Base-by-base conservation (phyloP, 1,284 basidiomycete species). In the Rhizoctonia solani region DNA sequence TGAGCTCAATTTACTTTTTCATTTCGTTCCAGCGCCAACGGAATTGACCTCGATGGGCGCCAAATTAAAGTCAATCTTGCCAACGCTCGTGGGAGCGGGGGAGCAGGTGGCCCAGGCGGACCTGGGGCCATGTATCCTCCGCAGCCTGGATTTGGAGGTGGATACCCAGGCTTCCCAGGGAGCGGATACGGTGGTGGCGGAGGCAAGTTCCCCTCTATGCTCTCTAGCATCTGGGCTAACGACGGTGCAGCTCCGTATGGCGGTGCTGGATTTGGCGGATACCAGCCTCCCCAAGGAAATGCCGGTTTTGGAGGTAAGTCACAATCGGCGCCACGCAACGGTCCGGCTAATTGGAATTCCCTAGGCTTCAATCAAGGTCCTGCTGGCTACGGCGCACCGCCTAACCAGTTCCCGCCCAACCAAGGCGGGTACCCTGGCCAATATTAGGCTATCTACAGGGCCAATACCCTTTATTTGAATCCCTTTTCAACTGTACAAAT, bases 21-120 rank as follows among this genome's bases (percentile, higher is more conserved):
- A 2, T 19, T 11, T 21, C 37, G 89, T n/a, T n/a, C n/a, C 39
- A 56, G 79, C 53, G 82, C 97, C 77, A 92, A 98, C 81, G 95
- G 98, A 76, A 86, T 90, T 74, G 93, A 96, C 75, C 87, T 98
- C 73, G 95, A 98, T 78, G 94, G 95, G 70, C 87, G 95, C 73
- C 86, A 90, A 73, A 89, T 98, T 76, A 89, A 90, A 78, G 95
- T 98, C 70, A 98, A 98, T 82, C 82, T 97, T 72, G 95, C 95
- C 72, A 98, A 97, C 77, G 89, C 56, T 2, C 56, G 56, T 34
- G 14, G 37, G 21, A 19, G 42, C 34, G 56, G 56, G n/a, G n/a
- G n/a, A n/a, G n/a, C n/a, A 14, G 56, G 66, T 55, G 71, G 71
- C 68, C 73, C 73, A 53, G 73, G 74, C 63, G 75, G 23, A 16